Evolutionary conservation across 2,329 filamentous ascomycete genomes (phyloP).

Genomic region (Fusarium lateritium): DNA sequence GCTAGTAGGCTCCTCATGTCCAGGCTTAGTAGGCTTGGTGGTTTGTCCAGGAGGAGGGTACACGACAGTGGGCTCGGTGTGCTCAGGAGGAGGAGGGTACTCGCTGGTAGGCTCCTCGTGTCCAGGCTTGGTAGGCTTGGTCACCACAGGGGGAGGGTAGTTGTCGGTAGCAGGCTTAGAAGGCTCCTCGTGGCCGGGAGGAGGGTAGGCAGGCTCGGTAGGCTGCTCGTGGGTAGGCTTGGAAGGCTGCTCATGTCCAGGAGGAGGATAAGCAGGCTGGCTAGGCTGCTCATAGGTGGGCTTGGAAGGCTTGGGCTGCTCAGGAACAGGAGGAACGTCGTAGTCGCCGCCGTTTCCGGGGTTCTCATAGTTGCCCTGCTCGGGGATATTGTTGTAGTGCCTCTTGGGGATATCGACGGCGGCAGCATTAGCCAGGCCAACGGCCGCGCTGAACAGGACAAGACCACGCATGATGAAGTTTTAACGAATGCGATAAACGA

Average conservation of each 20-base stretch:
- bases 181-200: not conserved
- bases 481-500: slow-evolving; percentile 36
- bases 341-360: slow-evolving; percentile 2
- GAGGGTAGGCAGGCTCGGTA: not conserved
- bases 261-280: slow-evolving; percentile 25
- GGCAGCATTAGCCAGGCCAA: slow-evolving; percentile 42
- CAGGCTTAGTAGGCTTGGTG: slow-evolving; percentile 1
- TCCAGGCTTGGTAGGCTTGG: not conserved
- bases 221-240: slow-evolving; percentile 5
- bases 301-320: not conserved
- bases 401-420: slow-evolving; percentile 33
- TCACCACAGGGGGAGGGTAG: slow-evolving; percentile 9
- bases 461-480: slow-evolving; percentile 38
- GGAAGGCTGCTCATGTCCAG: slow-evolving; percentile 1
- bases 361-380: slow-evolving; percentile 11
- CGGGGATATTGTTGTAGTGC: slow-evolving; percentile 27
- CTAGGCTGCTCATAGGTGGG: slow-evolving; percentile 5
- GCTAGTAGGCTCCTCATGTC: not conserved
- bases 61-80: not conserved
- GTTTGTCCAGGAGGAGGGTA: slow-evolving; percentile 9
- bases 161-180: not conserved
- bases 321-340: slow-evolving; percentile 2
- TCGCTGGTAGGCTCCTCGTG: not conserved
- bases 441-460: slow-evolving; percentile 38
- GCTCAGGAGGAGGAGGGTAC: slow-evolving; percentile 8